These are phyloP conservation scores for Colletotrichum coccodes DNA, from an alignment of 2,329 filamentous ascomycete species.

Conservation along the genomic window DNA sequence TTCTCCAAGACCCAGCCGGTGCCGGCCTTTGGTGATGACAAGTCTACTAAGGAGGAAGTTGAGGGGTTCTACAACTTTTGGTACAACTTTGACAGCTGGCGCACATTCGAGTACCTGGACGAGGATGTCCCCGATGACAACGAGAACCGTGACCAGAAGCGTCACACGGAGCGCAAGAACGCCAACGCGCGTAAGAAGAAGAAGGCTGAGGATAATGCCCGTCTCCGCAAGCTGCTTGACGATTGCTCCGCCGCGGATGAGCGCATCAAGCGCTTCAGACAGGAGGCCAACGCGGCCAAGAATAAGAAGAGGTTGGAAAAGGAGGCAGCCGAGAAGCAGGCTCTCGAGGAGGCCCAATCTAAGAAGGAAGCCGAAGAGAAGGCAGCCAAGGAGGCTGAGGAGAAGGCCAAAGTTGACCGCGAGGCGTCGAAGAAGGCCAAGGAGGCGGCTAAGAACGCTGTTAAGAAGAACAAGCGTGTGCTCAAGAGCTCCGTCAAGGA, in stretches of 20 bases:
- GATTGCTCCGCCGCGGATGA: conserved; percentile 86
- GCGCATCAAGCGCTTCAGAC: conserved; percentile 96
- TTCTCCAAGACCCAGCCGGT: conserved; percentile 95
- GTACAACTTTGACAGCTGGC: conserved; percentile 99
- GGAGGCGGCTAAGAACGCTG: conserved; percentile 97
- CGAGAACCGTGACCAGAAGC: conserved; percentile 98
- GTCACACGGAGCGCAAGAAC: conserved; percentile 98
- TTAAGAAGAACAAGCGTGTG: conserved; percentile 99
- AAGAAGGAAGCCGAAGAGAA: conserved; percentile 87
- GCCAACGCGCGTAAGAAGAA: conserved; percentile 97
- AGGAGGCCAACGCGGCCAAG: conserved; percentile 91
- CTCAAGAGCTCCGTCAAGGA: conserved; percentile 95
- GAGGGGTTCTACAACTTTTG: conserved; percentile 99
- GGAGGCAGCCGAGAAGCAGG: conserved; percentile 90
- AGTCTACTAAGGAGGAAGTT: conserved; percentile 88
- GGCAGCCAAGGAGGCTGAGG: conserved; percentile 85
- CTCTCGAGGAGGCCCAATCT: conserved; percentile 84
- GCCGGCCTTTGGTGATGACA: conserved; percentile 84
- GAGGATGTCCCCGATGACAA: conserved; percentile 99
- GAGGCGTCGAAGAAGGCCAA: conserved; percentile 94
- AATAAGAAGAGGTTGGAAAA: conserved; percentile 93
- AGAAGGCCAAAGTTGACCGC: conserved; percentile 83
- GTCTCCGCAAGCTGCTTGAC: conserved; percentile 90
- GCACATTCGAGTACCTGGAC: conserved; percentile 97
- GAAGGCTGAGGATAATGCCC: conserved; percentile 96